phyloP scores from a whole-genome alignment of 495 filamentous ascomycete genomes.

The Sordaria brevicollis region DNA sequence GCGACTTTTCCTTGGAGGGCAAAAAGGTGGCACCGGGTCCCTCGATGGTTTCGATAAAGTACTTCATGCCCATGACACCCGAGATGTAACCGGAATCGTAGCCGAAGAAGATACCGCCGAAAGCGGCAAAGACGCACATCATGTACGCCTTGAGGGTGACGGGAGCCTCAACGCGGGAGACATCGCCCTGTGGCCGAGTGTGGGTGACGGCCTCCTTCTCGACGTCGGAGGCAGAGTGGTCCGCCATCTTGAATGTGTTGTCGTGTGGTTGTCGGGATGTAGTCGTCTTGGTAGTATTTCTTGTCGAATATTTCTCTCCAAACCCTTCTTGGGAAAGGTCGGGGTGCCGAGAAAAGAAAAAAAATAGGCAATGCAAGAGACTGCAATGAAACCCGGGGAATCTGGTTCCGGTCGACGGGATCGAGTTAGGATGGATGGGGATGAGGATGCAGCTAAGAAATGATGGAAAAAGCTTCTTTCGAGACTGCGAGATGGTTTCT shows the following conservation, averaged over 20 bases:
- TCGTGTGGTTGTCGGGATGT: no score
- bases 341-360: background rate
- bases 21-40: conserved; percentile 24
- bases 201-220: conserved; percentile 8
- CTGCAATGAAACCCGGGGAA: background rate
- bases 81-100: conserved; percentile 56
- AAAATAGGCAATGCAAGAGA: background rate
- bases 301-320: background rate
- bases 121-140: conserved; percentile 57
- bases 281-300: background rate
- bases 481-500: background rate
- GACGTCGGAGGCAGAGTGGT: conserved; percentile 11
- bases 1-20: conserved; percentile 38
- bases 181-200: conserved; percentile 17
- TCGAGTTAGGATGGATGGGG: background rate
- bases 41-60: conserved; percentile 38
- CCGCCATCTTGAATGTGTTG: background rate
- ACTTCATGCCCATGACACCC: conserved; percentile 47
- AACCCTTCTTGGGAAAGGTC: background rate
- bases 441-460: background rate
- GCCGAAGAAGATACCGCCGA: conserved; percentile 58
- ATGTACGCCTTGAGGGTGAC: conserved; percentile 55
- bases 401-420: background rate
- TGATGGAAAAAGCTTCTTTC: background rate
- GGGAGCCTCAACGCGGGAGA: conserved; percentile 46